These are phyloP conservation scores for Grammothele lineata DNA, from an alignment of 768 basidiomycete species.

Conservation along the genomic window DNA sequence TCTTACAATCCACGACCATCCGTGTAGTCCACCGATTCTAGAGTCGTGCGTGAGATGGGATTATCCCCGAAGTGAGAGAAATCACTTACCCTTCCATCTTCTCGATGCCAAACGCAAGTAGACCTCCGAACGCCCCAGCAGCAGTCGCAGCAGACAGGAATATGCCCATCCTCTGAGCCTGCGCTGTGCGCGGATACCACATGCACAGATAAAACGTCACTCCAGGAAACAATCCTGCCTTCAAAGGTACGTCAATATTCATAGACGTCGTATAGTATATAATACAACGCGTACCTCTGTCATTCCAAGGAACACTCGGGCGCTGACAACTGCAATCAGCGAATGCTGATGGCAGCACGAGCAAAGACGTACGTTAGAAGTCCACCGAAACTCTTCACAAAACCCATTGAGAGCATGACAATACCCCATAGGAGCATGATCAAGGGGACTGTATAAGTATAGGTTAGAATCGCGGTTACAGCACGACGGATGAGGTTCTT, in stretches of 20 bases:
- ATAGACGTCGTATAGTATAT: too few relatives aligned
- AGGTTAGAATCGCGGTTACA: too few relatives aligned
- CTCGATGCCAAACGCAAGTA: constrained; percentile 13
- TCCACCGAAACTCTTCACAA: constrained; percentile 4
- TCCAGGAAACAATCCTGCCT: constrained; percentile 10
- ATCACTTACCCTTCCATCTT: constrained; percentile 8
- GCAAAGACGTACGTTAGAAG: constrained; percentile 1
- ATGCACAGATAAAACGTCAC: constrained; percentile 10
- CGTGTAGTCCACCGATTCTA: constrained; percentile 8
- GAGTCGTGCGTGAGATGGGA: too few relatives aligned
- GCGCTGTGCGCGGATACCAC: constrained; percentile 9
- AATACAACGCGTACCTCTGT: constrained; percentile 2
- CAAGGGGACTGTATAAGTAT: constrained; percentile 4
- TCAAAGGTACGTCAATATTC: neutral
- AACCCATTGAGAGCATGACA: neutral
- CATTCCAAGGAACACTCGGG: constrained; percentile 1
- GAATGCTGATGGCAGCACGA: neutral
- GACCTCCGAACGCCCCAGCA: constrained; percentile 13
- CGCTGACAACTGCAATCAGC: too few relatives aligned
- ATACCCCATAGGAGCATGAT: constrained; percentile 8
- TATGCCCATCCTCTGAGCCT: constrained; percentile 4
- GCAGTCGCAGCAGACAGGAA: constrained; percentile 5
- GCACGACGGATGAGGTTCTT: too few relatives aligned
- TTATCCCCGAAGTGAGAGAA: too few relatives aligned
- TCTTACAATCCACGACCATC: constrained; percentile 11